Evolutionary conservation across 108 stramenopile species (phyloP).

Genomic region (Fragilariopsis cylindrus): DNA sequence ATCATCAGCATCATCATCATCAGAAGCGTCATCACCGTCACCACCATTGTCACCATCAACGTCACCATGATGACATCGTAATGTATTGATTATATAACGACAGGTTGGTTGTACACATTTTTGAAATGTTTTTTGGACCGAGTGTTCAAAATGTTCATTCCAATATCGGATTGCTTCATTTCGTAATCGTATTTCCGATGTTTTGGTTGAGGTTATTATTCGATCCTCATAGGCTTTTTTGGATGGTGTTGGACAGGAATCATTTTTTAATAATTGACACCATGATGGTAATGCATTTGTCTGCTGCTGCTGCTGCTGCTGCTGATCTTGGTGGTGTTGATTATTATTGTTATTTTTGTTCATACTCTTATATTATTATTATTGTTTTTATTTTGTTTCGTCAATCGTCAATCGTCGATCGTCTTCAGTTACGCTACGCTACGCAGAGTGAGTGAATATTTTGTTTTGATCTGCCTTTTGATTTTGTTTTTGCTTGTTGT

Average conservation of each 20-base stretch:
- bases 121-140: not conserved
- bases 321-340: too few species aligned
- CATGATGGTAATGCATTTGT: not conserved
- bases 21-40: not conserved
- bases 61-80: not conserved
- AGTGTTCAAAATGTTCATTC: not conserved
- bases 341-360: too few species aligned
- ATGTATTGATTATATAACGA: not conserved
- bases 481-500: too few species aligned
- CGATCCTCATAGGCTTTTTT: not conserved
- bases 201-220: not conserved
- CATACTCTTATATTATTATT: too few species aligned
- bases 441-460: too few species aligned
- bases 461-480: too few species aligned
- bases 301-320: too few species aligned
- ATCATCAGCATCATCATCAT: too few species aligned
- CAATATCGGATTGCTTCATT: constrained; percentile 1
- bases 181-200: not conserved
- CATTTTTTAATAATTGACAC: not conserved
- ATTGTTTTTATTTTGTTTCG: too few species aligned
- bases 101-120: not conserved
- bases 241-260: not conserved
- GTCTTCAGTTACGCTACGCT: too few species aligned
- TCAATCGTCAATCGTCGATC: too few species aligned
- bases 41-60: not conserved